Conservation (phyloP, 345 rosid genomes). For the Eucalyptus marginata region DNA sequence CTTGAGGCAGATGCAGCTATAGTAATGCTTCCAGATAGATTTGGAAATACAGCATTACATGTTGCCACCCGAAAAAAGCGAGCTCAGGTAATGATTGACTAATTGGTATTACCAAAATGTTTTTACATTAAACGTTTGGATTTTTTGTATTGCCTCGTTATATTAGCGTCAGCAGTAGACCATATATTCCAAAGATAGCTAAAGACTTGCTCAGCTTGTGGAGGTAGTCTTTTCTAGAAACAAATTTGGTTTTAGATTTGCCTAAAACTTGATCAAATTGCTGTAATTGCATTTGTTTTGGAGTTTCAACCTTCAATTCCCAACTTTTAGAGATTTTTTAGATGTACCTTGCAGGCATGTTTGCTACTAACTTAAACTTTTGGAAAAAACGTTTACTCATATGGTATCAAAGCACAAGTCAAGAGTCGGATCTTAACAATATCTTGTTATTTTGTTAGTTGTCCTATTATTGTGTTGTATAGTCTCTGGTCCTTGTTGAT, state of each 20-base stretch:
- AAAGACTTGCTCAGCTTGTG: not conserved
- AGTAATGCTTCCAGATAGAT: slow-evolving; percentile 81
- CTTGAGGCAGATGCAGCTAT: slow-evolving; percentile 65
- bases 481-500: not conserved
- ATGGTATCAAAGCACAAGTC: not conserved
- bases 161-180: not conserved
- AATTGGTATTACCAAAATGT: not conserved
- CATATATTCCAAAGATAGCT: not conserved
- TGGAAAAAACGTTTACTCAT: not conserved
- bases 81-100: slow-evolving; percentile 34
- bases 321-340: not conserved
- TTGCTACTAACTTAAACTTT: not conserved
- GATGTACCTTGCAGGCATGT: not conserved
- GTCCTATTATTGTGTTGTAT: not conserved
- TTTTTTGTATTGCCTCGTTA: not conserved
- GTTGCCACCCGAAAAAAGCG: slow-evolving; percentile 88
- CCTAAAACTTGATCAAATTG: not conserved
- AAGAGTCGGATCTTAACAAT: not conserved
- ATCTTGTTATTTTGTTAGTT: not conserved
- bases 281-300: not conserved
- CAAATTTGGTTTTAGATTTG: not conserved
- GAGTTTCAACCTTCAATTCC: not conserved
- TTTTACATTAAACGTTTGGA: not conserved
- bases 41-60: slow-evolving; percentile 72
- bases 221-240: not conserved